Base-by-base conservation (phyloP, 768 basidiomycete genomes). In the Pleurotus tuoliensis region DNA sequence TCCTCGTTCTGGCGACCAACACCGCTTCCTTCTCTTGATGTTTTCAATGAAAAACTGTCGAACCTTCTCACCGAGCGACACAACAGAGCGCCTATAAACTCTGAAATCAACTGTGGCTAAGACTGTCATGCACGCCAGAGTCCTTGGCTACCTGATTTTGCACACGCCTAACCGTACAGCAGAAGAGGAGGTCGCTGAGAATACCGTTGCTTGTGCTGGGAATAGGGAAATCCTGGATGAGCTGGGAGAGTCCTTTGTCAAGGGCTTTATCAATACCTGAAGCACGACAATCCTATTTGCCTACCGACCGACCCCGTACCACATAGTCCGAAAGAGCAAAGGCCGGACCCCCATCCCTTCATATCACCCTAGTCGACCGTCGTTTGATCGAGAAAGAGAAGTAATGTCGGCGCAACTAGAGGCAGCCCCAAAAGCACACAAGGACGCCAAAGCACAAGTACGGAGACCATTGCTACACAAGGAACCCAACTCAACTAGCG, bases 101-200 rank as follows among this genome's bases (percentile, higher is more conserved):
- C 15, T 48, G 47, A 25, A 48, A 48, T 44, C 43, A 1, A 44
- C 43, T 13, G 24, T 12, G 1, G 22, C n/a, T 3, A 48, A 20
- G 18, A n/a, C 47, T 3, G 24, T 57, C 18, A 47, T 59, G 20
- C 54, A 56, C 34, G 58, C 58, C 22, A 56, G 58, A 48, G 39
- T 59, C 41, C 58, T 59, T 41, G 55, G 58, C 22, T 59, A 59
- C 37, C 46, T 59, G 44, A 57, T 59, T 37, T 41, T 59, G 20
- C 37, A 57, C 43, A 56, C 58, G 6, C 58, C 58, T 2, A 46
- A 41, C 45, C 7, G 16, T 24, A 16, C 16, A 24, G 56, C 58
- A 25, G 24, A 27, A 37, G 38, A 20, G 5, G 56, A 57, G 25
- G 39, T 50, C 27, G 45, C 45, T 15, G 30, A 46, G 40, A 27